These are phyloP conservation scores for Hura crepitans DNA, from an alignment of 441 rosid genomes.

Conservation along the genomic window DNA sequence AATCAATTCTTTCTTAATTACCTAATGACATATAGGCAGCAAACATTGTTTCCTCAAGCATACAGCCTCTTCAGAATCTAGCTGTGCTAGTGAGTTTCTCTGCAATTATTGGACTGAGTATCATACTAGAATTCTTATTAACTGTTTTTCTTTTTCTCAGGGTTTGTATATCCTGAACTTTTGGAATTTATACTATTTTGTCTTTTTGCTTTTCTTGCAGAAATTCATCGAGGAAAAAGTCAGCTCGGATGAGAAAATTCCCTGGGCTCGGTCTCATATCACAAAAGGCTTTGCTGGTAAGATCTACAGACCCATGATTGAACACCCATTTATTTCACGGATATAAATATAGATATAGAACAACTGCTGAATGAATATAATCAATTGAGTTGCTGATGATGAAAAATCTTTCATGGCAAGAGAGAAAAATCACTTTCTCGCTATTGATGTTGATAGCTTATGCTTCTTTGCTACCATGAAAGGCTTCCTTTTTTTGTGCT, in stretches of 20 bases:
- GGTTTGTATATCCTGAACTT: not conserved
- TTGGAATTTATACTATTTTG: not conserved
- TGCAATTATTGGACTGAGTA: not conserved
- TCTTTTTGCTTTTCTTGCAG: constrained; percentile 27
- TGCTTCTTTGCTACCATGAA: not conserved
- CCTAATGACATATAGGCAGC: constrained; percentile 46
- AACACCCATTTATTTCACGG: not conserved
- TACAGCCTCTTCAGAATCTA: constrained; percentile 73
- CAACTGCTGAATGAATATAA: not conserved
- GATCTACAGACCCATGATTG: not conserved
- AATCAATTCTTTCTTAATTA: not conserved
- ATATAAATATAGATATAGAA: not conserved
- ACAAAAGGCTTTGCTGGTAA: constrained; percentile 63
- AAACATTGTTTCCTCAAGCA: constrained; percentile 63
- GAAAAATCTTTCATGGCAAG: not conserved
- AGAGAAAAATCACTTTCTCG: not conserved
- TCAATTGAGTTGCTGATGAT: not conserved
- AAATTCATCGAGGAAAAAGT: constrained; percentile 51
- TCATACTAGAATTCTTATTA: not conserved
- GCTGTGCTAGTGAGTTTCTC: constrained; percentile 42
- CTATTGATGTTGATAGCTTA: not conserved
- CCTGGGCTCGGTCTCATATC: constrained; percentile 52
- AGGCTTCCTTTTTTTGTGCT: not conserved
- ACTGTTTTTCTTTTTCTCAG: not conserved
- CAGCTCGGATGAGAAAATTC: constrained; percentile 34